phyloP scores from a whole-genome alignment of 257 asterid species.

The Gardenia jasminoides region DNA sequence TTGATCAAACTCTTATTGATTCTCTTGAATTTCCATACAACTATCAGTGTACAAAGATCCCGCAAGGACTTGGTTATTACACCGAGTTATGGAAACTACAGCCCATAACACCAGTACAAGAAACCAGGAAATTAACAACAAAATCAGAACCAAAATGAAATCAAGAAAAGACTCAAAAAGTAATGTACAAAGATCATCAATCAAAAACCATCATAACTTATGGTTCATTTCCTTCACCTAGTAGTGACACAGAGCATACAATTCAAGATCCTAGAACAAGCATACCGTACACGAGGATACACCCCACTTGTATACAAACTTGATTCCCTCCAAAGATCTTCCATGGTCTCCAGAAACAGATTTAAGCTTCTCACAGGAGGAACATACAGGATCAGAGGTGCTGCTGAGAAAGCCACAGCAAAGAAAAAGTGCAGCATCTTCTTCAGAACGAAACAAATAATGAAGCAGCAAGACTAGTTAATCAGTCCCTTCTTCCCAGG shows the following conservation, averaged over 20 bases:
- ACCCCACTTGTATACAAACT: constrained; percentile 49
- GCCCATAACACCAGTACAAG: neutral
- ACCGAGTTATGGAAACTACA: neutral
- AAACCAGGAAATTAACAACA: neutral
- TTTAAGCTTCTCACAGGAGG: constrained; percentile 86
- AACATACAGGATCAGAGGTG: constrained; percentile 72
- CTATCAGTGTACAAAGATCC: constrained; percentile 18
- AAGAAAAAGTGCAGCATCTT: constrained; percentile 65
- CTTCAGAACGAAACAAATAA: neutral
- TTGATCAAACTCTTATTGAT: constrained; percentile 14
- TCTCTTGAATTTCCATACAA: constrained; percentile 22
- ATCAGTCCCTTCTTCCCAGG: neutral
- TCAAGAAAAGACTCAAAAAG: neutral
- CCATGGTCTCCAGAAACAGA: constrained; percentile 62
- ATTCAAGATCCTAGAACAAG: constrained; percentile 66
- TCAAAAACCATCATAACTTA: neutral
- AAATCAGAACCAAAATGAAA: neutral
- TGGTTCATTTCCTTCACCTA: constrained; percentile 17
- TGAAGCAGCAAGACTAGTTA: neutral
- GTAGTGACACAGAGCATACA: constrained; percentile 40
- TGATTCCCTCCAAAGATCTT: constrained; percentile 67
- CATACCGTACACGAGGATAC: constrained; percentile 64
- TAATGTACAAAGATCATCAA: neutral
- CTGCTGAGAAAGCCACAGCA: constrained; percentile 83
- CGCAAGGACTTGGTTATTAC: neutral